phyloP scores from a whole-genome alignment of 2,329 filamentous ascomycete species.

The Dryadomyces quercivorus region DNA sequence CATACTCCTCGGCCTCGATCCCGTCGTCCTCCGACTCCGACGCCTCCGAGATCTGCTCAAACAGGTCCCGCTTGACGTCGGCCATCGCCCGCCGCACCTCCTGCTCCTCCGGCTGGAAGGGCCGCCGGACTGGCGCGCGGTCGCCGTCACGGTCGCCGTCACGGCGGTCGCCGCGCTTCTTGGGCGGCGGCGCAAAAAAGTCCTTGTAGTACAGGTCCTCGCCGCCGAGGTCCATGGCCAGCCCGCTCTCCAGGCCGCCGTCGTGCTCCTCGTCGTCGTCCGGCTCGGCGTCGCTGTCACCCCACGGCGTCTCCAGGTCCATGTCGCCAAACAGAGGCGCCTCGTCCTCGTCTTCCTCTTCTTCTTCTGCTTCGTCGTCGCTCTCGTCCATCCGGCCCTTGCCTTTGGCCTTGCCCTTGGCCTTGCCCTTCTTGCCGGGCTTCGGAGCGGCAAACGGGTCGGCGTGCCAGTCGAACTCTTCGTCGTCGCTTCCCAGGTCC shows the following conservation, averaged over 20 bases:
- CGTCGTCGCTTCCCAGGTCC: conserved; percentile 65
- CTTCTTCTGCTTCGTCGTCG: conserved; percentile 10
- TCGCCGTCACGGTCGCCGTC: conserved; percentile 37
- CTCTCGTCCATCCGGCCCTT: neutral
- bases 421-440: conserved; percentile 17
- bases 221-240: conserved; percentile 45
- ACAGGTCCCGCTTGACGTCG: conserved; percentile 75
- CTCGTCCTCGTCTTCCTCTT: conserved; percentile 41
- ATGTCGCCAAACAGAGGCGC: conserved; percentile 77
- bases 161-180: conserved; percentile 44
- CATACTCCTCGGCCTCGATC: conserved; percentile 4
- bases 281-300: conserved; percentile 52
- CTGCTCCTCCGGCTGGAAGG: conserved; percentile 39
- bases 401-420: conserved; percentile 1
- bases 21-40: conserved; percentile 45
- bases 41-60: conserved; percentile 61
- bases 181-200: conserved; percentile 79
- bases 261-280: conserved; percentile 39
- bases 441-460: conserved; percentile 47
- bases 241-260: conserved; percentile 27
- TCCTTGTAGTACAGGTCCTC: conserved; percentile 86
- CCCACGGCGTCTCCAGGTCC: conserved; percentile 60
- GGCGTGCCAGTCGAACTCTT: conserved; percentile 67
- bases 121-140: conserved; percentile 23
- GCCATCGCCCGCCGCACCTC: conserved; percentile 74